Conservation (phyloP, 1,284 basidiomycete genomes). For the Rugosomyces carneus region DNA sequence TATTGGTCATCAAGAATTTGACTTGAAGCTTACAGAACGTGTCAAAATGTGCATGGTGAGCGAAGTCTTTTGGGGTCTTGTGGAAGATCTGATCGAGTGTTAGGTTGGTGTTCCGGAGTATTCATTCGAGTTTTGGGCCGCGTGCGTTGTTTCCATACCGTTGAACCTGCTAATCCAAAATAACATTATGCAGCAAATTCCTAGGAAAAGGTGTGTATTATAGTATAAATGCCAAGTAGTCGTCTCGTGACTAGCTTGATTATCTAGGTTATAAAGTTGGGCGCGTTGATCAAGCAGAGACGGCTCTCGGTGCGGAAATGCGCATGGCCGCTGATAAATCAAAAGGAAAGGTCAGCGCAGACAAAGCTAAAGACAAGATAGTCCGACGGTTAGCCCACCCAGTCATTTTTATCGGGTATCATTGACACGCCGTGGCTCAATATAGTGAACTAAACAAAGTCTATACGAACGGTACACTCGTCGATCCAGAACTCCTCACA, state of each 20-base stretch:
- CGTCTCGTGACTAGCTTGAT: not conserved
- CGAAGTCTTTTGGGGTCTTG: not conserved
- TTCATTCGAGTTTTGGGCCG: conserved; percentile 90
- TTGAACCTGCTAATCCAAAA: conserved; percentile 1
- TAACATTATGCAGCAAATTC: conserved; percentile 53
- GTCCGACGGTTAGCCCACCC: conserved; percentile 55
- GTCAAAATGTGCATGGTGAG: conserved; percentile 98
- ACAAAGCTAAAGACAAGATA: conserved; percentile 73
- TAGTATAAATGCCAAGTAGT: not conserved
- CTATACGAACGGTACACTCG: conserved; percentile 94
- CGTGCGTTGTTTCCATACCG: conserved; percentile 42
- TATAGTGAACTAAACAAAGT: conserved; percentile 89
- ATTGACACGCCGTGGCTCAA: not conserved
- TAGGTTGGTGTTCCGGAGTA: conserved; percentile 95
- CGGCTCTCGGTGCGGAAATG: conserved; percentile 82
- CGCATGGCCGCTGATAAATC: conserved; percentile 67
- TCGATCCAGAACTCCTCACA: conserved; percentile 84
- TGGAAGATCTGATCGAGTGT: not conserved
- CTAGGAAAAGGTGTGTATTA: conserved; percentile 59
- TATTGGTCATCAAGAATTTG: conserved; percentile 88
- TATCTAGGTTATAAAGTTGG: conserved; percentile 90
- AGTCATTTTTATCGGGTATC: not conserved
- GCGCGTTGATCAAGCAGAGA: conserved; percentile 95
- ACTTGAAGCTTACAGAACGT: conserved; percentile 83
- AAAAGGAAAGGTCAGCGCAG: conserved; percentile 46